phyloP scores from a whole-genome alignment of 192 early-diverging fungal genomes.

The Borealophlyctis nickersoniae region DNA sequence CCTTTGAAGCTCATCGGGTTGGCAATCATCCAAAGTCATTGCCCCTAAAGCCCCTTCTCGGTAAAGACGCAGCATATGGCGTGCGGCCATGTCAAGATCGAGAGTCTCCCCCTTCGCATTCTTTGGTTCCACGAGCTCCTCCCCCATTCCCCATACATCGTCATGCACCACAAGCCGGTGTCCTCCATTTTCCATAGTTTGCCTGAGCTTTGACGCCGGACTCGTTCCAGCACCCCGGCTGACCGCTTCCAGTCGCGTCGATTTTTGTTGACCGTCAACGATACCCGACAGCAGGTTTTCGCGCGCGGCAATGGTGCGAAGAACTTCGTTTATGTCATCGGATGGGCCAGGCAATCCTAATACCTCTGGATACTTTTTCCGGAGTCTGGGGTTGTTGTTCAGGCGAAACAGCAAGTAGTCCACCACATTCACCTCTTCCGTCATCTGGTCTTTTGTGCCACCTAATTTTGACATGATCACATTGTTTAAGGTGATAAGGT shows the following conservation, averaged over 20 bases:
- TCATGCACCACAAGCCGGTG: neutral
- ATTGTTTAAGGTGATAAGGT: slow-evolving; percentile 9
- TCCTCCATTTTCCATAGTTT: no score
- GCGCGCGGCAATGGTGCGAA: slow-evolving; percentile 54
- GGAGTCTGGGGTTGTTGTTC: slow-evolving; percentile 49
- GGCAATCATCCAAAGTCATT: slow-evolving; percentile 77
- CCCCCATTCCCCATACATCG: neutral
- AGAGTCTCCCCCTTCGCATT: slow-evolving; percentile 57
- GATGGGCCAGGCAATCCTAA: slow-evolving; percentile 63
- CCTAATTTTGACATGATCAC: slow-evolving; percentile 8
- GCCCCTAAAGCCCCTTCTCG: slow-evolving; percentile 79
- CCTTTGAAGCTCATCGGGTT: slow-evolving; percentile 13
- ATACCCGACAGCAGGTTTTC: slow-evolving; percentile 17
- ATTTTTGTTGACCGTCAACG: no score
- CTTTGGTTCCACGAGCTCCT: neutral
- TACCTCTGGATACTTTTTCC: slow-evolving; percentile 48
- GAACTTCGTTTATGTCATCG: slow-evolving; percentile 66
- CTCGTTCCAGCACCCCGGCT: neutral
- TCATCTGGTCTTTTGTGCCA: slow-evolving; percentile 81
- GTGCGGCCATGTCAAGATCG: slow-evolving; percentile 65
- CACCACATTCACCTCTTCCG: slow-evolving; percentile 76
- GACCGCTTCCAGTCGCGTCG: neutral
- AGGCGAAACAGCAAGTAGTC: slow-evolving; percentile 89
- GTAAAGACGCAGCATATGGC: slow-evolving; percentile 73
- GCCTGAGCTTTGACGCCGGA: neutral